A percentile compares a stretch with the other conserved stretches of the same genome.
phyloP scores from a whole-genome alignment of 2,329 filamentous ascomycete species.

The Calonectria montana region DNA sequence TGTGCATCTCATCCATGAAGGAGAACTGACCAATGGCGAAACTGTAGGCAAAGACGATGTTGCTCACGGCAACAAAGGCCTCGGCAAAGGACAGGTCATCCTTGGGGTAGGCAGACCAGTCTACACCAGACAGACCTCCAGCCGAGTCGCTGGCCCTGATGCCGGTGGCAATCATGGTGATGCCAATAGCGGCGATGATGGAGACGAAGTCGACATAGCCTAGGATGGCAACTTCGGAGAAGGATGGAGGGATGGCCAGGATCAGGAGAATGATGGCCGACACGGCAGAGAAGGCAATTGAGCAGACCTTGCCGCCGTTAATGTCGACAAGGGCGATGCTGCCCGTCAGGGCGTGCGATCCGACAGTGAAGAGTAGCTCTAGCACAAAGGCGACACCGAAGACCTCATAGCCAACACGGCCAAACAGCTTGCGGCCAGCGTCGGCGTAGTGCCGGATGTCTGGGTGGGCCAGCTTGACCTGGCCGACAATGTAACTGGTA shows the following conservation, averaged over 20 bases:
- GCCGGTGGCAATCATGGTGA: slow-evolving; percentile 24
- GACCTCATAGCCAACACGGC: slow-evolving; percentile 8
- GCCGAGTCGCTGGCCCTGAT: slow-evolving; percentile 14
- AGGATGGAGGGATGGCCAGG: slow-evolving; percentile 25
- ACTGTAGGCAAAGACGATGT: slow-evolving; percentile 27
- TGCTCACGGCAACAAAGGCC: slow-evolving; percentile 27
- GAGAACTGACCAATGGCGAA: slow-evolving; percentile 28
- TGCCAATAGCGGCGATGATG: slow-evolving; percentile 23
- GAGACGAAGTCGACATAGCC: slow-evolving; percentile 26
- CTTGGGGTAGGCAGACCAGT: slow-evolving; percentile 25
- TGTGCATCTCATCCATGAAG: slow-evolving; percentile 30
- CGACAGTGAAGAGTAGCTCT: slow-evolving; percentile 22
- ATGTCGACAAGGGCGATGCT: slow-evolving; percentile 26
- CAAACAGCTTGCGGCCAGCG: slow-evolving; percentile 22
- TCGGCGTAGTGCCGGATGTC: slow-evolving; percentile 23
- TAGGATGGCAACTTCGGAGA: slow-evolving; percentile 23
- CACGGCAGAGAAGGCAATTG: slow-evolving; percentile 23
- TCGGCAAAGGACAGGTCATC: slow-evolving; percentile 19
- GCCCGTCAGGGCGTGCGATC: slow-evolving; percentile 24
- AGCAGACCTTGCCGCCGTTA: slow-evolving; percentile 25
- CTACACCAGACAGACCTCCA: slow-evolving; percentile 9
- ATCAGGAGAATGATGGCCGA: slow-evolving; percentile 24
- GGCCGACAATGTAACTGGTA: slow-evolving; percentile 23
- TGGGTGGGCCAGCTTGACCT: slow-evolving; percentile 20
- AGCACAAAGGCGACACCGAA: slow-evolving; percentile 25